Percentiles rank a stretch among this genome's conserved stretches.
These are phyloP conservation scores for Moniliophthora roreri DNA, from an alignment of 1,284 basidiomycete genomes.

Conservation along the genomic window DNA sequence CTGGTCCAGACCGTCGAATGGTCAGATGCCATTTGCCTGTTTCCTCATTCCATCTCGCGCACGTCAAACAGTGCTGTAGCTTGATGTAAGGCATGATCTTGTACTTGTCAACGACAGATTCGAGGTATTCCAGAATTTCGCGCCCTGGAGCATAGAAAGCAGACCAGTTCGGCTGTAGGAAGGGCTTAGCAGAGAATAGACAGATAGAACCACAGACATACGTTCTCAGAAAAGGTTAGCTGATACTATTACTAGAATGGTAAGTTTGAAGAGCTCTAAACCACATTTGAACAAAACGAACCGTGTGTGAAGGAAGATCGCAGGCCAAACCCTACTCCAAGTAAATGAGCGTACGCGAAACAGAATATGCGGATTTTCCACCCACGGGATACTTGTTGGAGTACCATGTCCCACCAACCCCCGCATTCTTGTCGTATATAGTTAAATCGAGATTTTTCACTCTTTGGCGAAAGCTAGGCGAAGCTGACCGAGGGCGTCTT, in stretches of 20 bases:
- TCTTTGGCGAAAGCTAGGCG: slow-evolving; percentile 48
- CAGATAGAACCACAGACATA: slow-evolving; percentile 16
- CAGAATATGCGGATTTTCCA: background rate
- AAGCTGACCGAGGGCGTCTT: background rate
- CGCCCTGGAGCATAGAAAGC: slow-evolving; percentile 56
- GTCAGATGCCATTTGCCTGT: slow-evolving; percentile 54
- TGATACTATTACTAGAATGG: slow-evolving; percentile 45
- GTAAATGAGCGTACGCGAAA: background rate
- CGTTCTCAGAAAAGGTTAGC: slow-evolving; percentile 56
- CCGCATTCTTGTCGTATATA: slow-evolving; percentile 61
- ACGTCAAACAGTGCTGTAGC: slow-evolving; percentile 50
- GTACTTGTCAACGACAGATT: slow-evolving; percentile 58
- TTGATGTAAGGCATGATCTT: slow-evolving; percentile 53
- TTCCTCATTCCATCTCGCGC: slow-evolving; percentile 49
- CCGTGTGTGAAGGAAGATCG: slow-evolving; percentile 55
- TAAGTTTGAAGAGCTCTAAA: background rate
- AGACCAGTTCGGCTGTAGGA: slow-evolving; percentile 52
- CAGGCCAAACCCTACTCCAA: slow-evolving; percentile 46
- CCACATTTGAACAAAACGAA: slow-evolving; percentile 18
- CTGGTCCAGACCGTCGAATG: slow-evolving; percentile 37
- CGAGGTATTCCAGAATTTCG: slow-evolving; percentile 56
- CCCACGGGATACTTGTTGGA: slow-evolving; percentile 38
- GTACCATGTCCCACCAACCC: slow-evolving; percentile 61
- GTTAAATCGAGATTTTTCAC: slow-evolving; percentile 53
- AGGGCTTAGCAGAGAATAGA: background rate